A percentile compares a stretch with the other conserved stretches of the same genome.
Conservation (phyloP, 2,329 filamentous ascomycete genomes). For the Lachnellula subtilissima region DNA sequence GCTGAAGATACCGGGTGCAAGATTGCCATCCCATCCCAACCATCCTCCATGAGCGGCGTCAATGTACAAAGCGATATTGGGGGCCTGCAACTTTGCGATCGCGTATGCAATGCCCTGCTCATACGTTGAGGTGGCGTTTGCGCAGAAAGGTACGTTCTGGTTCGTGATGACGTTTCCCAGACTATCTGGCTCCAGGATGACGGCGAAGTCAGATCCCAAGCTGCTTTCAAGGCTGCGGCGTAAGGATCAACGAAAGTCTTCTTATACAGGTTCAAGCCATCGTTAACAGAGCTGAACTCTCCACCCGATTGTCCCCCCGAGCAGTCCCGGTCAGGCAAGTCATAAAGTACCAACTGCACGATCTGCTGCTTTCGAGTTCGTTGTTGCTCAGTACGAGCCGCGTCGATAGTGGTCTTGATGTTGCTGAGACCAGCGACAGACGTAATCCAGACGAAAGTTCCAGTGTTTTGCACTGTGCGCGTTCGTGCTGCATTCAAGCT, state of each 20-base stretch:
- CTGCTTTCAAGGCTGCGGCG: conserved; percentile 34
- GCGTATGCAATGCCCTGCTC: conserved; percentile 40
- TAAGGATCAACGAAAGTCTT: conserved; percentile 37
- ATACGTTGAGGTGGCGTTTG: conserved; percentile 35
- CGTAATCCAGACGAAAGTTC: conserved; percentile 42
- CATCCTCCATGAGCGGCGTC: conserved; percentile 41
- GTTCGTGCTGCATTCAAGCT: conserved; percentile 35
- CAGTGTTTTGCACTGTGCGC: conserved; percentile 36
- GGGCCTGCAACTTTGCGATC: conserved; percentile 36
- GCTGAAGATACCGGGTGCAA: conserved; percentile 31
- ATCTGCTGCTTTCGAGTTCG: conserved; percentile 31
- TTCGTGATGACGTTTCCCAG: conserved; percentile 42
- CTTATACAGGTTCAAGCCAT: conserved; percentile 39
- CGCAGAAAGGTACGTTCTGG: conserved; percentile 34
- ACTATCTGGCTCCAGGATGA: conserved; percentile 42
- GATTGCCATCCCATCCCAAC: conserved; percentile 39
- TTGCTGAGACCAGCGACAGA: conserved; percentile 33
- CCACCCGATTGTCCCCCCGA: conserved; percentile 39
- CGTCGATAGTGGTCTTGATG: conserved; percentile 38
- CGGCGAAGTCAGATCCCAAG: conserved; percentile 37
- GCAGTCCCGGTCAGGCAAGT: conserved; percentile 43
- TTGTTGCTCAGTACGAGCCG: conserved; percentile 35
- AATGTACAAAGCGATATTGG: conserved; percentile 37
- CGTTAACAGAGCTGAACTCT: conserved; percentile 35
- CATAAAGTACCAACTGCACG: conserved; percentile 41